Evolutionary conservation across 2,329 filamentous ascomycete genomes (phyloP), one percentile per base, ranked within the genome.

Genomic region (Diaporthe aspalathi): DNA sequence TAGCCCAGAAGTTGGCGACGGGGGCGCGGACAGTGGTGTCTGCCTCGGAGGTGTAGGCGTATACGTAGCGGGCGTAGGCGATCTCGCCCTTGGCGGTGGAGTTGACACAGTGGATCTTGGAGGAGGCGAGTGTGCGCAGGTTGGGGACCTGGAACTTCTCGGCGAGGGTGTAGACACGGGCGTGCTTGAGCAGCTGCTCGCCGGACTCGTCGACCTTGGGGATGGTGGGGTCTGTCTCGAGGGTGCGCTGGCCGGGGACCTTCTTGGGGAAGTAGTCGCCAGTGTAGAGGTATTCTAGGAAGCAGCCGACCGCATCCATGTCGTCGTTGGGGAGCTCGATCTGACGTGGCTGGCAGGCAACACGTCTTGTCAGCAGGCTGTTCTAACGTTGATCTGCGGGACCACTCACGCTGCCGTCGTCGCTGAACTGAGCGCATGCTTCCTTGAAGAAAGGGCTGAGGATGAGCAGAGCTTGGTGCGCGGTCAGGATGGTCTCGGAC

Each of bases 71-170:
- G 11, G 95, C 95, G 81, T 97, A 98, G 32, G 91, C 90, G 78
- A 98, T 95, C 85, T 98, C 95, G 80, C 94, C 95, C 83, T 92
- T 92, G 45, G 94, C 94, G 0, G 93, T 97, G 54, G 92, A 94
- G 78, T 94, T 92, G 77, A 97, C 93, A 80, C 93, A 93, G 85
- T 97, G 94, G 77, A 98, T 97, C 86, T 98, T 98, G 79, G 89
- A 91, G 79, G 93, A 93, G 2, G 94, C 92, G 35, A 97, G 90
- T 22, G 86, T 89, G 81, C 93, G 93, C 74, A 98, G 89, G 12
- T 85, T 84, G 0, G 85, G 82, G 60, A 94, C 83, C 50, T 90
- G 88, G 73, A 96, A 91, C 81, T 92, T 94, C 77, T 94, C 92
- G 29, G 94, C 94, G 29, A 98, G 86, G 0, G 94, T 97, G 85